Conservation (phyloP, 345 rosid genomes). For the Cochlearia excelsa region DNA sequence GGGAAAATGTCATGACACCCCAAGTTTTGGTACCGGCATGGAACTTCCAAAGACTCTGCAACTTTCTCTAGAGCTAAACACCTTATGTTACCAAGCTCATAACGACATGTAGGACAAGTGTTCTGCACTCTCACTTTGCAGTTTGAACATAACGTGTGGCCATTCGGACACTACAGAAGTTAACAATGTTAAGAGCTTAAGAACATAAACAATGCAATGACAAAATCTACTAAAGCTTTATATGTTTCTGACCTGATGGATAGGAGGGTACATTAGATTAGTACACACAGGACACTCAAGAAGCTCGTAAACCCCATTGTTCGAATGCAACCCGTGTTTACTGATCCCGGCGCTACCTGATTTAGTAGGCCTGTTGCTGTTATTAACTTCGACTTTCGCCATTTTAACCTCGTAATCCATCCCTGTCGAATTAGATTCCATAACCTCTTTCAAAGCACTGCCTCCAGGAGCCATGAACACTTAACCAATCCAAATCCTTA, state of each 20-base stretch:
- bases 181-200: neutral
- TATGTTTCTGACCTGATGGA: constrained; percentile 45
- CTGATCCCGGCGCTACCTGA: constrained; percentile 43
- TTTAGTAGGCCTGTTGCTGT: constrained; percentile 51
- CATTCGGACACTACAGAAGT: constrained; percentile 74
- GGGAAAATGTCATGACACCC: constrained; percentile 87
- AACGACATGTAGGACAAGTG: constrained; percentile 82
- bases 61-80: constrained; percentile 93
- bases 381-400: constrained; percentile 39
- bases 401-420: constrained; percentile 50
- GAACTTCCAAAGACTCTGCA: constrained; percentile 81
- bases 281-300: constrained; percentile 86
- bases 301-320: constrained; percentile 68
- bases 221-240: neutral
- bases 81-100: constrained; percentile 88
- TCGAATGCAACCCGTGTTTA: constrained; percentile 52
- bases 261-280: constrained; percentile 81
- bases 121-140: constrained; percentile 79
- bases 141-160: constrained; percentile 80
- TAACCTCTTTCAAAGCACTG: constrained; percentile 55
- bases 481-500: constrained; percentile 1
- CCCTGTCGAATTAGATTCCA: constrained; percentile 46
- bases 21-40: constrained; percentile 69
- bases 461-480: constrained; percentile 76
- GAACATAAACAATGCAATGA: constrained; percentile 9